These are phyloP conservation scores for Blastomyces silverae DNA, from an alignment of 2,329 filamentous ascomycete species.

Conservation along the genomic window DNA sequence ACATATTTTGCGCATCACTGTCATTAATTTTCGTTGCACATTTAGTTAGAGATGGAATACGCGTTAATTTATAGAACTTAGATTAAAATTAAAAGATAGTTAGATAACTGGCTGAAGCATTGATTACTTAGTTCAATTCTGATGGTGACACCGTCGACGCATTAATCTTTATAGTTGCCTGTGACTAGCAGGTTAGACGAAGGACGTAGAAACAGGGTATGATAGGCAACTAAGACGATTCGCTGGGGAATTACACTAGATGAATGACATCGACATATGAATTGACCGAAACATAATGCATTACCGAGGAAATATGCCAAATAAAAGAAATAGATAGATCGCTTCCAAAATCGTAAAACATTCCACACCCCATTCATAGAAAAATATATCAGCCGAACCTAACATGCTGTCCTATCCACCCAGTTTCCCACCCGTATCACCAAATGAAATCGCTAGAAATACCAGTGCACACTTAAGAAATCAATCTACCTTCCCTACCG, in stretches of 20 bases:
- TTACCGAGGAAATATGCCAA: not conserved
- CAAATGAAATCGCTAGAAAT: not conserved
- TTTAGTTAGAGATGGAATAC: not conserved
- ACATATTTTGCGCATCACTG: not conserved
- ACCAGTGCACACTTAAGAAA: not conserved
- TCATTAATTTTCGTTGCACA: not conserved
- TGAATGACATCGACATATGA: no score
- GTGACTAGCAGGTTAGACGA: no score
- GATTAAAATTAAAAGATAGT: not conserved
- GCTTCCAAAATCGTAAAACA: not conserved
- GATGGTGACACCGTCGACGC: not conserved
- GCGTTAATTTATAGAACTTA: not conserved
- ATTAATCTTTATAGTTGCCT: not conserved
- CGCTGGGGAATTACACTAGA: not conserved
- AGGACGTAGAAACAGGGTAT: conserved; percentile 9
- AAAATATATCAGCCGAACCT: not conserved
- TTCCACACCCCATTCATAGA: not conserved
- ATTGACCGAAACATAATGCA: not conserved
- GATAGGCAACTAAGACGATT: not conserved
- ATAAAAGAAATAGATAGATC: not conserved
- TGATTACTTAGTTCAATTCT: not conserved
- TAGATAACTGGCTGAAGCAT: not conserved
- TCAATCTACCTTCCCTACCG: not conserved
- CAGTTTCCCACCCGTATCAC: not conserved
- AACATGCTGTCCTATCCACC: not conserved